phyloP scores from a whole-genome alignment of 2,329 filamentous ascomycete species.

The Xylariales sp. region DNA sequence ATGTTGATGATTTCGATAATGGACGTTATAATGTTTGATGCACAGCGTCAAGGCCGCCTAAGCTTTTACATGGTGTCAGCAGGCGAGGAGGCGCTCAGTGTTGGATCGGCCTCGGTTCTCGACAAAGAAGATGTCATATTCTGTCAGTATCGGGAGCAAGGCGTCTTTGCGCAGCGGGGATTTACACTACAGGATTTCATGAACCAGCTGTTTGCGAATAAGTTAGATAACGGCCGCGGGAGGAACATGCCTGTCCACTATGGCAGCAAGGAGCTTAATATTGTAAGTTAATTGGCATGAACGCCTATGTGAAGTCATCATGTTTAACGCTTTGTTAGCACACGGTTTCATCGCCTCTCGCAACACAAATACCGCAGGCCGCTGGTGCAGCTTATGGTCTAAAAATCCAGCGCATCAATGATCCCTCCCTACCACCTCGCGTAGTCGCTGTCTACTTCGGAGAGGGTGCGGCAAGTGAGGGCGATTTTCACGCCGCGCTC shows the following conservation, averaged over 20 bases:
- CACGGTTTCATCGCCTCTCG: conserved; percentile 86
- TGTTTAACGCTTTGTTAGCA: conserved; percentile 63
- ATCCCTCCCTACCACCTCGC: conserved; percentile 73
- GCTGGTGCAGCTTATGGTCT: conserved; percentile 88
- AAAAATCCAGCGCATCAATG: conserved; percentile 80
- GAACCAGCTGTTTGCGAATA: conserved; percentile 92
- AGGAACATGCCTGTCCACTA: conserved; percentile 99
- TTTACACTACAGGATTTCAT: conserved; percentile 92
- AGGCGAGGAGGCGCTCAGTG: conserved; percentile 92
- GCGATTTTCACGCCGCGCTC: conserved; percentile 90
- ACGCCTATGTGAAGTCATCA: background rate
- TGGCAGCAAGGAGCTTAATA: conserved; percentile 83
- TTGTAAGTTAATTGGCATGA: conserved; percentile 64
- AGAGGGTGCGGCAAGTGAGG: conserved; percentile 89
- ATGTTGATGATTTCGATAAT: conserved; percentile 82
- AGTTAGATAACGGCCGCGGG: conserved; percentile 80
- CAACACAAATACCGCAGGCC: conserved; percentile 90
- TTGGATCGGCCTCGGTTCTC: conserved; percentile 87
- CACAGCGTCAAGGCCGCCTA: conserved; percentile 91
- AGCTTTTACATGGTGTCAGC: conserved; percentile 98
- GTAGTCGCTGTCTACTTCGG: conserved; percentile 89
- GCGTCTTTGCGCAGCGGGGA: conserved; percentile 89
- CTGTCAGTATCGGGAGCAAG: conserved; percentile 93
- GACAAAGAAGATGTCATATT: conserved; percentile 90
- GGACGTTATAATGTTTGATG: conserved; percentile 98